Evolutionary conservation across 345 rosid genomes (phyloP), one percentile per base, ranked within the genome.

Genomic region (Dipteronia dyeriana): DNA sequence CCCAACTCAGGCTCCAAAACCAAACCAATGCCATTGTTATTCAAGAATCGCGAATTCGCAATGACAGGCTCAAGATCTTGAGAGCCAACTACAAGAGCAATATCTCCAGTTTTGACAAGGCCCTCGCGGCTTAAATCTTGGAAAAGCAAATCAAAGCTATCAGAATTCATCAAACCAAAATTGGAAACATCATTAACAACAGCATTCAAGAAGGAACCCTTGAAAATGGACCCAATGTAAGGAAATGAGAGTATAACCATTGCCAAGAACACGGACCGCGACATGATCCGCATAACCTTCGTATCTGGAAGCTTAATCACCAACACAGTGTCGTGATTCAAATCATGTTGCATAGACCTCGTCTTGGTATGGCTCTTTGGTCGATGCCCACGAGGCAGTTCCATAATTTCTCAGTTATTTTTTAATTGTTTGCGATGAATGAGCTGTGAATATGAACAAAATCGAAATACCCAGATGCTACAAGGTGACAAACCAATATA

Each of bases 251-350:
- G 69, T 60, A 89, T 73, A 31, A 85, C 73, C 45, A 67, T 62
- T 1, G 82, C 83, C n/a, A 87, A 75, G 71, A 87, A 84, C 85
- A 89, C 17, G 16, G 89, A 86, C 23, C 87, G 84, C 23, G 87
- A 86, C 60, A 84, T 39, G 57, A 84, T 78, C 39, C 83, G 82
- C 69, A 87, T 5, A 34, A 76, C 68, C 84, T 75, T 78, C 3
- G 84, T 67, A 83, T 84, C 85, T 19, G 89, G 88, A 61, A 87
- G 81, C 78, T 81, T 80, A 65, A 86, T 66, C 63, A 84, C 83
- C 78, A 87, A 34, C 71, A 70, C 75, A 69, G 78, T 63, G 68
- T 77, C 79, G 12, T 81, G 68, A 78, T 70, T 80, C 39, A 56
- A 68, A 19, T 54, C 80, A 63, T 73, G 76, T 34, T 17, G 84